Evolutionary conservation across 2,329 filamentous ascomycete species (phyloP), one percentile per base, ranked within the genome.

Genomic region (Phialemonium atrogriseum): DNA sequence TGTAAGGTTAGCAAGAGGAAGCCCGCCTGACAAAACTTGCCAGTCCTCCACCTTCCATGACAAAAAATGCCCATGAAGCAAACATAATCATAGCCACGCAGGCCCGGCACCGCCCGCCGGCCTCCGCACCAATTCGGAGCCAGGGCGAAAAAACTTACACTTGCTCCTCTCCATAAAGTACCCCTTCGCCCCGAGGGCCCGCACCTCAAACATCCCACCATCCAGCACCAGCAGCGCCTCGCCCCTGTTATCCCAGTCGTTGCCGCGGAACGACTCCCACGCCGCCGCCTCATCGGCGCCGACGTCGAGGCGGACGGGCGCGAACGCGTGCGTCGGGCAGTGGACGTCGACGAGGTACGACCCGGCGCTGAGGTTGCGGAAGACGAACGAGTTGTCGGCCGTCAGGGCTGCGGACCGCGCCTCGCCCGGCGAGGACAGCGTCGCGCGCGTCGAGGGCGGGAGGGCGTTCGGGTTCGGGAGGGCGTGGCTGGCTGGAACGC

Each of bases 181-280:
- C 10, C 73, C 68, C 70, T 87, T 91, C 33, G 51, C 52, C 5
- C 66, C 77, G 24, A 80, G 35, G 2, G 74, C 66, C 49, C 70
- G 70, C 4, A 82, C 68, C 39, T 83, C 73, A 13, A 89, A 66
- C 16, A 64, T 62, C n/a, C 37, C 54, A 2, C 51, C 58, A 19
- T 60, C 56, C 14, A 55, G 61, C 30, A 68, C 54, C 4, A 41
- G 42, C 19, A 70, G 62, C 27, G 54, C 66, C 60, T 83, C 80
- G 11, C 88, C 89, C 50, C 77, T 82, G 53, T 94, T 93, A 12
- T 68, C 77, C 87, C 89, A 95, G 45, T 91, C 84, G 48, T 94
- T 89, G 1, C 86, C 87, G 28, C 86, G 69, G 54, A 80, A 94
- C 16, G 86, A 94, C 64, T 89, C 84, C 80, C 84, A 91, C 17